Conservation (phyloP, 495 filamentous ascomycete genomes). For the Aspergillus homomorphus region DNA sequence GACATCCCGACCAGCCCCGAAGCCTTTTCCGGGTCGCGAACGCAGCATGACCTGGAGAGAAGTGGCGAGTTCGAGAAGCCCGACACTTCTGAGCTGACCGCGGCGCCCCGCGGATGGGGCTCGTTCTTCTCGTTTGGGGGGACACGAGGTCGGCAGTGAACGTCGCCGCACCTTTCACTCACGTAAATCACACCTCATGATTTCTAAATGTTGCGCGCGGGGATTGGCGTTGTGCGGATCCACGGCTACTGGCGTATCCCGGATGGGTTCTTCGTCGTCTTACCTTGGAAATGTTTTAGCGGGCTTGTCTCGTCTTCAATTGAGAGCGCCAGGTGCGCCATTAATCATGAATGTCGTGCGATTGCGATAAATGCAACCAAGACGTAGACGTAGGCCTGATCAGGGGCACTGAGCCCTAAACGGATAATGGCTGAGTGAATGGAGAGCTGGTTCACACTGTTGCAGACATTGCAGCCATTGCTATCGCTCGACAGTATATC, state of each 20-base stretch:
- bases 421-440: no score
- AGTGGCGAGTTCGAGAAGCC: not conserved
- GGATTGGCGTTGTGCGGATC: no score
- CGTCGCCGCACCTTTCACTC: not conserved
- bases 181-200: not conserved
- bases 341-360: not conserved
- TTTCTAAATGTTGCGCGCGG: no score
- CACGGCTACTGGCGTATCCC: no score
- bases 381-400: no score
- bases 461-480: no score
- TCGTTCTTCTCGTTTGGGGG: not conserved
- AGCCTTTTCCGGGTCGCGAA: not conserved
- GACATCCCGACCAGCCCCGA: not conserved
- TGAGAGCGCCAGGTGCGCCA: not conserved
- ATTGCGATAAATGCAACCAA: no score
- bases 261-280: no score
- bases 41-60: not conserved
- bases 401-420: no score
- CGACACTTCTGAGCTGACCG: not conserved
- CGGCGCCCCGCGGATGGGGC: not conserved
- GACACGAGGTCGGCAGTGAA: not conserved
- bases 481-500: no score
- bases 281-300: no score
- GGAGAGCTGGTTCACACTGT: no score
- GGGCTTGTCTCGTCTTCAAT: not conserved